These are phyloP conservation scores for Talaromyces liani DNA, from an alignment of 495 filamentous ascomycete species.

Conservation along the genomic window DNA sequence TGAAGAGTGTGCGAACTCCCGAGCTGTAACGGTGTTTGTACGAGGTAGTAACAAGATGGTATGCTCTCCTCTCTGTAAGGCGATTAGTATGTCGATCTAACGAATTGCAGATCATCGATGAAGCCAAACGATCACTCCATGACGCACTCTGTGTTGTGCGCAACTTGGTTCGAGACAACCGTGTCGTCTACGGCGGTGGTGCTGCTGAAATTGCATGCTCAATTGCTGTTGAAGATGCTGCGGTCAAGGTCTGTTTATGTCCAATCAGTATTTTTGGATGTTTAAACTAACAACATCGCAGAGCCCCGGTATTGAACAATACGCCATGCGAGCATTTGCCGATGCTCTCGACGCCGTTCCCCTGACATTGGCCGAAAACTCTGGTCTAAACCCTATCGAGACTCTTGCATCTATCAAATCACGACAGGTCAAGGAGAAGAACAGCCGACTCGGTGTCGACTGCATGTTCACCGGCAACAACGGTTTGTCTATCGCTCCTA, in stretches of 20 bases:
- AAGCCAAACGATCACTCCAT: constrained; percentile 94
- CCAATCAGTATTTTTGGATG: no score
- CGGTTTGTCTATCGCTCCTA: constrained; percentile 37
- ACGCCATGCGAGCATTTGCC: constrained; percentile 96
- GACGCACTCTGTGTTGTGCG: constrained; percentile 97
- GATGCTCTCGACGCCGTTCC: constrained; percentile 92
- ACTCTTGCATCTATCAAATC: constrained; percentile 92
- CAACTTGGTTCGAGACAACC: constrained; percentile 92
- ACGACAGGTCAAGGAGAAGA: constrained; percentile 85
- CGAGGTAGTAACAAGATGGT: constrained; percentile 99
- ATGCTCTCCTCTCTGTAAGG: constrained; percentile 15
- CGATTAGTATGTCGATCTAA: constrained; percentile 17
- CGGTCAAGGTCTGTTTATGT: constrained; percentile 59
- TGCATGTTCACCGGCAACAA: constrained; percentile 94
- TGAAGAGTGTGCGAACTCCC: constrained; percentile 96
- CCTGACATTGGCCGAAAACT: constrained; percentile 97
- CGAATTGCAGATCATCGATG: constrained; percentile 78
- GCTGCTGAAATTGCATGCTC: constrained; percentile 98
- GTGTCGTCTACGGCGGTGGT: constrained; percentile 97
- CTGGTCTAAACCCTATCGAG: constrained; percentile 89
- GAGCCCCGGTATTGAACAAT: constrained; percentile 94
- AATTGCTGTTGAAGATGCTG: constrained; percentile 89
- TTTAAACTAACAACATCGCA: no score
- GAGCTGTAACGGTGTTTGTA: constrained; percentile 93
- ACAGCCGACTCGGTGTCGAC: constrained; percentile 83